Evolutionary conservation across 306 rosid species (phyloP).

Genomic region (Acacia melanoxylon): DNA sequence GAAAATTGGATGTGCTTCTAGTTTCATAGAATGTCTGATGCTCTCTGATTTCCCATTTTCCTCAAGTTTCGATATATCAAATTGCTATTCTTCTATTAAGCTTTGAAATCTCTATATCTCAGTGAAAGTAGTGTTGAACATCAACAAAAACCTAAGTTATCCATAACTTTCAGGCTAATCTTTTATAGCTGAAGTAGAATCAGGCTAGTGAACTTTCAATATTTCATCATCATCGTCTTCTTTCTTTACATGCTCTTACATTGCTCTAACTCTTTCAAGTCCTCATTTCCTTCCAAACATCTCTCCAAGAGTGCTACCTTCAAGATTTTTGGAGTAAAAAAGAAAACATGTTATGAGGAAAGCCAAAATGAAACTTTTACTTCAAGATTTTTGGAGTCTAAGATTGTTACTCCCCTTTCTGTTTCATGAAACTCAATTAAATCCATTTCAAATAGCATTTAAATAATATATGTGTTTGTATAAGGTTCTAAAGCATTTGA

Average conservation of each 20-base stretch:
- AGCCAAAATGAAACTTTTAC: no score
- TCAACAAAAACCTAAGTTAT: conserved; percentile 83
- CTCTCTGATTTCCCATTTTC: conserved; percentile 50
- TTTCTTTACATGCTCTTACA: conserved; percentile 10
- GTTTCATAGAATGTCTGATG: conserved; percentile 40
- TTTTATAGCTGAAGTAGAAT: conserved; percentile 56
- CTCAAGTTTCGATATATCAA: conserved; percentile 56
- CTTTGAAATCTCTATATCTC: conserved; percentile 74
- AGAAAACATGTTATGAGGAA: no score
- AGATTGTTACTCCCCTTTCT: no score
- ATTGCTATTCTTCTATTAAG: conserved; percentile 57
- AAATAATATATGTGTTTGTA: no score
- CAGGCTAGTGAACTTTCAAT: conserved; percentile 30
- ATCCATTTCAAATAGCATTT: no score
- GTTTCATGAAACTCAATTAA: no score
- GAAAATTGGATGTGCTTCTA: conserved; percentile 82
- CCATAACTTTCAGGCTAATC: conserved; percentile 78
- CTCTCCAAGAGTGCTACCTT: conserved; percentile 64
- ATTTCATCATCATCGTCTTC: not conserved
- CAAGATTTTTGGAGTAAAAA: no score
- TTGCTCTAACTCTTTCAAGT: conserved; percentile 3
- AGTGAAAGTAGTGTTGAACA: conserved; percentile 69
- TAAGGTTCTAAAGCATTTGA: no score
- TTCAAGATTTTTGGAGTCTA: no score
- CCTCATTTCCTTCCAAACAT: conserved; percentile 49